Base-by-base conservation (phyloP, 768 basidiomycete genomes). In the Pseudohyphozyma bogoriensis region DNA sequence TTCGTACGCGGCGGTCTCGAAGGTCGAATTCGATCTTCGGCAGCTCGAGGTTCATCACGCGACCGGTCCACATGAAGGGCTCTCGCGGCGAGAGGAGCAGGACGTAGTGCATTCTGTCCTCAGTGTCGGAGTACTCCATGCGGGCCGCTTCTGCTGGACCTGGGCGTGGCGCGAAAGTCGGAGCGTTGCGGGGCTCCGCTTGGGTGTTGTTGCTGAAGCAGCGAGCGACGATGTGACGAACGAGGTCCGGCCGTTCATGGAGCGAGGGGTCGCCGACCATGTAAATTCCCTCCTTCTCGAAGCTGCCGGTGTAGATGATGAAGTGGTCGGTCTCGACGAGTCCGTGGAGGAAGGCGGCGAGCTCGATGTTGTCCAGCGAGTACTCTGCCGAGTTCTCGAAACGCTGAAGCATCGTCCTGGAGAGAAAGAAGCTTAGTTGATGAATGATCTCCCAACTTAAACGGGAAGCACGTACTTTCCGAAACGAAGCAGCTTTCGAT, bases 331-430 rank as follows among this genome's bases (percentile, higher is more conserved):
- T 84, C 35, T 84, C 82, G 26, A 87, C 83, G 11, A 99, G 79
- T 15, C 80, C 78, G 28, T 82, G 77, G 56, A 97, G 86, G 73
- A 93, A 86, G n/a, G 79, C 78, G 54, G 86, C 85, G 59, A 92
- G 76, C 45, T 84, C 78, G 39, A 85, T 76, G 56, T 82, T 78
- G 60, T 89, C 86, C 35, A 96, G 78, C 60, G 78, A 81, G 69
- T 92, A 96, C 72, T 95, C 91, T 1, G 89, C 87, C 8, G 91
- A 87, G 73, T 92, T 95, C 69, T 87, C 86, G 76, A 92, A 92
- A 50, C 89, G 82, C 67, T 89, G 87, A 0, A 87, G 85, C 47
- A 77, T 70, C 18, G 73, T 69, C 55, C 75, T 74, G 58, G 28
- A 20, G 54, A 18, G 86, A 77, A 81, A 82, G 63, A 85, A 86